These are phyloP conservation scores for Saussurea involucrata DNA, from an alignment of 129 eudicot genomes.

Conservation along the genomic window DNA sequence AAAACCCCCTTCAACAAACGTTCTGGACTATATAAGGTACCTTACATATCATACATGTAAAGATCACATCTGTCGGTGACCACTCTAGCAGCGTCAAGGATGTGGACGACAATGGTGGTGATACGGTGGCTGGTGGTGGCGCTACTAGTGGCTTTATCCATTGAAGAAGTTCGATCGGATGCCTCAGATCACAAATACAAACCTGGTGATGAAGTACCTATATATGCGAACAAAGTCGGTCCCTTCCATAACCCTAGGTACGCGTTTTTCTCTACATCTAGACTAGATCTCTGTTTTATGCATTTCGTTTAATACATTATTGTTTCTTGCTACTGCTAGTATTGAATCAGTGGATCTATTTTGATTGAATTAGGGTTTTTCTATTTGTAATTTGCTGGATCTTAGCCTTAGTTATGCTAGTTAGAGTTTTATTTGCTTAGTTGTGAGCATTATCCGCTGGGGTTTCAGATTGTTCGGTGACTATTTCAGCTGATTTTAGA, in stretches of 20 bases:
- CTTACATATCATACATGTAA: slow-evolving; percentile 4
- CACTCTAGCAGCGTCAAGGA: slow-evolving; percentile 14
- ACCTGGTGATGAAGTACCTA: slow-evolving; percentile 69
- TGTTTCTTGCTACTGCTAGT: slow-evolving; percentile 12
- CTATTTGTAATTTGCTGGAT: slow-evolving; percentile 2
- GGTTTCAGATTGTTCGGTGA: background rate
- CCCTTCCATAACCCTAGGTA: slow-evolving; percentile 97
- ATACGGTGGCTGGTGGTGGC: slow-evolving; percentile 33
- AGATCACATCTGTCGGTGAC: slow-evolving; percentile 25
- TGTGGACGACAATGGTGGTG: slow-evolving; percentile 28
- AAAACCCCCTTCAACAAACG: slow-evolving; percentile 16
- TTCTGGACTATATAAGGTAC: slow-evolving; percentile 8
- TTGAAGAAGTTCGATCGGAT: slow-evolving; percentile 47
- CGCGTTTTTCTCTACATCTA: background rate
- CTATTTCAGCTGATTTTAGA: background rate
- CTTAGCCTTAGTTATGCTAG: background rate
- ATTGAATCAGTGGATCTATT: slow-evolving; percentile 14
- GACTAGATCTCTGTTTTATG: slow-evolving; percentile 16
- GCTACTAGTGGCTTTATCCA: background rate
- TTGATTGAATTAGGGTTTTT: slow-evolving; percentile 4
- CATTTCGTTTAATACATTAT: background rate
- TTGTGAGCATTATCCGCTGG: background rate
- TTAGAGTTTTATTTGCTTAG: slow-evolving; percentile 16
- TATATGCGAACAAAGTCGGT: slow-evolving; percentile 88
- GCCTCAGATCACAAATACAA: slow-evolving; percentile 80